These are phyloP conservation scores for Penicillium sp. DNA, from an alignment of 2,329 filamentous ascomycete species.

Conservation along the genomic window DNA sequence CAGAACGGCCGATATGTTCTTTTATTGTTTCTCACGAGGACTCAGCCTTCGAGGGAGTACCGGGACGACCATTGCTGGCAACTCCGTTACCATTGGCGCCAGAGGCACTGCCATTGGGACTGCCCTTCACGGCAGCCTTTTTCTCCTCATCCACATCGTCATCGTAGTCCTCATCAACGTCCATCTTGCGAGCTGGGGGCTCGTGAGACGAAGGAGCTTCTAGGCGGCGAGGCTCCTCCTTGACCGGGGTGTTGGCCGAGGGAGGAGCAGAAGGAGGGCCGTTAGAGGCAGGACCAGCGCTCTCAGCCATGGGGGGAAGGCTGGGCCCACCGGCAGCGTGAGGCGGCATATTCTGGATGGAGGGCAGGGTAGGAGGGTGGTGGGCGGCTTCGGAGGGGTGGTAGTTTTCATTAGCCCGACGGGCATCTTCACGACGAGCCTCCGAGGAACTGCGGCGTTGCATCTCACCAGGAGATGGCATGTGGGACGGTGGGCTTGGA, in stretches of 20 bases:
- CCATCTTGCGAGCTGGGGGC: slow-evolving; percentile 90
- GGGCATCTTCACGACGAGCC: slow-evolving; percentile 65
- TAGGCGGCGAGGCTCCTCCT: slow-evolving; percentile 55
- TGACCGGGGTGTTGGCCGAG: slow-evolving; percentile 53
- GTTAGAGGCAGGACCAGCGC: slow-evolving; percentile 38
- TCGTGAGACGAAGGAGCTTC: slow-evolving; percentile 63
- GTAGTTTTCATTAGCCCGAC: slow-evolving; percentile 74
- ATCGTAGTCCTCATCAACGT: slow-evolving; percentile 96
- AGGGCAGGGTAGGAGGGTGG: slow-evolving; percentile 67
- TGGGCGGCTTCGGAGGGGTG: slow-evolving; percentile 92
- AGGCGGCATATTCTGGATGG: slow-evolving; percentile 47
- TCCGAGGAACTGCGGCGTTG: slow-evolving; percentile 80
- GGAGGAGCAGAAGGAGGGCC: slow-evolving; percentile 43
- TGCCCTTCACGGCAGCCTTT: slow-evolving; percentile 40
- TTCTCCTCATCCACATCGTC: slow-evolving; percentile 87
- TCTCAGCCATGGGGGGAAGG: slow-evolving; percentile 57
- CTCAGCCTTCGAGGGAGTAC: slow-evolving; percentile 35
- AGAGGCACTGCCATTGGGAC: slow-evolving; percentile 33
- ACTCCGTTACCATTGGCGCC: slow-evolving; percentile 31
- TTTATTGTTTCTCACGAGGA: slow-evolving; percentile 21
- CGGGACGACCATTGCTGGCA: slow-evolving; percentile 24
- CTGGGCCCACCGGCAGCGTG: slow-evolving; percentile 53
- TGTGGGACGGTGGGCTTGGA: slow-evolving; percentile 55
- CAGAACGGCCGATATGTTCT: not conserved
- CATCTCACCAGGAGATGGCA: slow-evolving; percentile 66